phyloP scores from a whole-genome alignment of 1,139 yeast genomes.

The Sugiyamaella grinbergsii region DNA sequence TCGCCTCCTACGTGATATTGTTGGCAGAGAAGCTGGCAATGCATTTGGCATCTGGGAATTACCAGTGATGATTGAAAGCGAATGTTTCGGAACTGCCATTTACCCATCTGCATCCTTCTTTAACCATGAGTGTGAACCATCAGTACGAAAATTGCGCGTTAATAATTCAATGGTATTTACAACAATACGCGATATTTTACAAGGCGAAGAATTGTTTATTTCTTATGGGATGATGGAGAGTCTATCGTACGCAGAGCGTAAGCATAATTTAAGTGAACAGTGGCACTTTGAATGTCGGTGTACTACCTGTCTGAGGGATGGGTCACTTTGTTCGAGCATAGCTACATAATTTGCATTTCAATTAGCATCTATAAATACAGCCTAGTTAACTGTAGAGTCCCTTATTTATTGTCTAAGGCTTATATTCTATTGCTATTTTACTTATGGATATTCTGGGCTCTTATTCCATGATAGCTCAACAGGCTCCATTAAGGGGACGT shows the following conservation, averaged over 20 bases:
- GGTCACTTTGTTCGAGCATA: background rate
- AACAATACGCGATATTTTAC: constrained; percentile 41
- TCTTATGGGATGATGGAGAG: constrained; percentile 59
- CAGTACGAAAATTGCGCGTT: constrained; percentile 45
- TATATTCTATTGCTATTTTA: background rate
- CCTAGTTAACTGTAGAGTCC: too few relatives aligned
- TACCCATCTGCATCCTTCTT: constrained; percentile 70
- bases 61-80: constrained; percentile 51
- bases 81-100: constrained; percentile 66
- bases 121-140: constrained; percentile 65
- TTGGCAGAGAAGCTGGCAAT: constrained; percentile 70
- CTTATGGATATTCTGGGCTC: background rate
- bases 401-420: too few relatives aligned
- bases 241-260: constrained; percentile 50
- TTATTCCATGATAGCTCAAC: constrained; percentile 1
- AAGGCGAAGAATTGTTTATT: constrained; percentile 60
- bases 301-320: constrained; percentile 45
- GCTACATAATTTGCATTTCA: background rate
- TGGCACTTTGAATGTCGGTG: constrained; percentile 70
- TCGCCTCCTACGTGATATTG: constrained; percentile 49
- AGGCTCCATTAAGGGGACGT: background rate
- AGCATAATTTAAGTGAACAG: constrained; percentile 49
- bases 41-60: constrained; percentile 75
- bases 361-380: background rate
- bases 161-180: constrained; percentile 45